Evolutionary conservation across 1,139 yeast genomes (phyloP), one percentile per base, ranked within the genome.

Genomic region (Geotrichum aggregatum): DNA sequence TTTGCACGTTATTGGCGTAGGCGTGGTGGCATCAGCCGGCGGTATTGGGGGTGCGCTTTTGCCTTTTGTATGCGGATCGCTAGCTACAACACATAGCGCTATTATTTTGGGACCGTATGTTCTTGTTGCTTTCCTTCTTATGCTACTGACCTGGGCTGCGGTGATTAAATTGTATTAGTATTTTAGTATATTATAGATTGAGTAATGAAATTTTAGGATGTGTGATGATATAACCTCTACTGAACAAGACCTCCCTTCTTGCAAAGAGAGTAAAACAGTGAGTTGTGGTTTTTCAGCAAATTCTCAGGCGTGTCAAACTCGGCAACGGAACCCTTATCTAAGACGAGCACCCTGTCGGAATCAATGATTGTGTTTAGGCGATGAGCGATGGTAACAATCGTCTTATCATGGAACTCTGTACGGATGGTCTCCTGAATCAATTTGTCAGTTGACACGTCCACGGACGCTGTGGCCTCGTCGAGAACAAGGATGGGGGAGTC

Each of bases 401-500:
- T 86, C 62, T 83, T 76, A 57, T 82, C 76, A 47, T 70, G 72
- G 65, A 86, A 85, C 61, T 80, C 82, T 1, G 69, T 63, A 54
- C 91, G 73, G 41, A 87, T 85, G 0, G 94, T 84, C 57, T 81
- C 79, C 68, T 86, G 95, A 50, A 86, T 80, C 52, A 84, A 76
- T 58, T 76, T 77, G 62, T 86, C 95, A 0, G 95, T 87, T 63
- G 84, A 84, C 18, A 83, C 80, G 65, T 87, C 95, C 30, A 87
- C 91, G 1, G 92, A 84, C 0, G 95, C 91, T 0, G 95, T 87
- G 0, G 95, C 95, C 67, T 87, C 95, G 64, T 87, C 95, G 45
- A 87, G 70, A 18, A 87, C 78, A 54, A 87, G 70, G 28, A 86
- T 78, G 56, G 77, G 80, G 1, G 89, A 79, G 13, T 77, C 74